These are phyloP conservation scores for Trichosporon sp. DNA, from an alignment of 1,284 basidiomycete species.

Conservation along the genomic window DNA sequence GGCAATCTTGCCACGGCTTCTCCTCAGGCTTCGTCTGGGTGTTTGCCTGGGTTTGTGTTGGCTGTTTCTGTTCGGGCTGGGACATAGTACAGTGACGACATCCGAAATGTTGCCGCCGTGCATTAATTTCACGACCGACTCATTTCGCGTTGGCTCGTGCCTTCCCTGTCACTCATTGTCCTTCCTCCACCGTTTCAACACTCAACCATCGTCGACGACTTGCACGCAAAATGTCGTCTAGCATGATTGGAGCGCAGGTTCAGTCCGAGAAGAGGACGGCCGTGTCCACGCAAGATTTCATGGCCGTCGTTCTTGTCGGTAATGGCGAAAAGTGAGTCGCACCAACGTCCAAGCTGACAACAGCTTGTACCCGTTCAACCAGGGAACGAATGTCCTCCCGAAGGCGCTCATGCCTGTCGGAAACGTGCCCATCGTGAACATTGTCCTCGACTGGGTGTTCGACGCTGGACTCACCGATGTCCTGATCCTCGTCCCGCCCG, in stretches of 20 bases:
- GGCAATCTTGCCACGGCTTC: slow-evolving; percentile 12
- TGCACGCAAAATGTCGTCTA: slow-evolving; percentile 10
- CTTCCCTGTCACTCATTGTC: slow-evolving; percentile 1
- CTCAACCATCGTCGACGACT: neutral
- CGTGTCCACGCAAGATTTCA: slow-evolving; percentile 65
- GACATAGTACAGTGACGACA: slow-evolving; percentile 9
- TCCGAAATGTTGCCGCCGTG: slow-evolving; percentile 6
- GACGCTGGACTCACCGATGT: slow-evolving; percentile 83
- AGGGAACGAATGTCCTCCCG: slow-evolving; percentile 51
- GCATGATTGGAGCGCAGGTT: slow-evolving; percentile 12
- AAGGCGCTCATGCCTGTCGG: slow-evolving; percentile 85
- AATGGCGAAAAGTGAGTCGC: slow-evolving; percentile 78
- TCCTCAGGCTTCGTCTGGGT: neutral
- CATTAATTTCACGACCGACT: slow-evolving; percentile 12
- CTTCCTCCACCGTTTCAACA: neutral
- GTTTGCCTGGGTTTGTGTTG: neutral
- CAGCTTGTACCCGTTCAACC: slow-evolving; percentile 55
- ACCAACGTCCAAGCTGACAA: neutral
- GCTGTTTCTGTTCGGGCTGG: neutral
- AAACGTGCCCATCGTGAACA: slow-evolving; percentile 84
- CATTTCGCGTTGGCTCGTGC: slow-evolving; percentile 9
- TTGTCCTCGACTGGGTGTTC: slow-evolving; percentile 81
- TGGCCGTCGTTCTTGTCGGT: slow-evolving; percentile 79
- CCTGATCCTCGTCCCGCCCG: slow-evolving; percentile 76
- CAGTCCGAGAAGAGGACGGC: slow-evolving; percentile 23